Conservation (phyloP, 352 stramenopile species). For the Phytophthora cryptogea region DNA sequence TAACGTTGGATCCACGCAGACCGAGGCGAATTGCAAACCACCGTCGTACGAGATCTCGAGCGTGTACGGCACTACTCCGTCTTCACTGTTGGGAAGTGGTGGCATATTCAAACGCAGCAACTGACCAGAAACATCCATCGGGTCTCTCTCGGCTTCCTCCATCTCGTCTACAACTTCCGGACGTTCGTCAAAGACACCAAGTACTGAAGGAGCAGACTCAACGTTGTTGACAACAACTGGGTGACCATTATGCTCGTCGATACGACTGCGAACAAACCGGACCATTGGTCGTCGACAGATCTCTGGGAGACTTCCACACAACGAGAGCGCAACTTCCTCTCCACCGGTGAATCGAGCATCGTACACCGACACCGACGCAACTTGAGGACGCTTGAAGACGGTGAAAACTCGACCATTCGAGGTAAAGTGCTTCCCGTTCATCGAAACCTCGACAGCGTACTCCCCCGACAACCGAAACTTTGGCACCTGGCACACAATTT, state of each 20-base stretch:
- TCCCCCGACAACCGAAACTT: slow-evolving; percentile 64
- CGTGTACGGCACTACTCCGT: slow-evolving; percentile 36
- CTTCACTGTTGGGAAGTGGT: slow-evolving; percentile 16
- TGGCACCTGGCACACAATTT: slow-evolving; percentile 70
- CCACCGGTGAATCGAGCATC: slow-evolving; percentile 42
- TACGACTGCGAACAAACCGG: slow-evolving; percentile 40
- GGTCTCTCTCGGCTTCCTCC: slow-evolving; percentile 20
- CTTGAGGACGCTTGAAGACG: slow-evolving; percentile 48
- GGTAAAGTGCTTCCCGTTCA: slow-evolving; percentile 84
- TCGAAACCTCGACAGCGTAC: slow-evolving; percentile 75
- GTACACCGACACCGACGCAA: slow-evolving; percentile 45
- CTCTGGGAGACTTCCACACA: slow-evolving; percentile 47
- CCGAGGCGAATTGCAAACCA: slow-evolving; percentile 44
- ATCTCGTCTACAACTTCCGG: slow-evolving; percentile 20
- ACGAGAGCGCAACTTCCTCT: slow-evolving; percentile 38
- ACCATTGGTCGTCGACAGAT: slow-evolving; percentile 40
- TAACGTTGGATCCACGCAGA: slow-evolving; percentile 33
- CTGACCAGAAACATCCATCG: slow-evolving; percentile 13
- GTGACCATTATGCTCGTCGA: slow-evolving; percentile 12
- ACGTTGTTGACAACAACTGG: background rate
- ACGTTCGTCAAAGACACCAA: slow-evolving; percentile 23
- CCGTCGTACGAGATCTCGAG: slow-evolving; percentile 70
- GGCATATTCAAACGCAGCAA: slow-evolving; percentile 37
- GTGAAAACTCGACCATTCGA: slow-evolving; percentile 60
- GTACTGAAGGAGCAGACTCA: slow-evolving; percentile 3